A percentile compares a stretch with the other conserved stretches of the same genome.
phyloP scores from a whole-genome alignment of 2,329 filamentous ascomycete genomes.

The Fusarium chuoi region DNA sequence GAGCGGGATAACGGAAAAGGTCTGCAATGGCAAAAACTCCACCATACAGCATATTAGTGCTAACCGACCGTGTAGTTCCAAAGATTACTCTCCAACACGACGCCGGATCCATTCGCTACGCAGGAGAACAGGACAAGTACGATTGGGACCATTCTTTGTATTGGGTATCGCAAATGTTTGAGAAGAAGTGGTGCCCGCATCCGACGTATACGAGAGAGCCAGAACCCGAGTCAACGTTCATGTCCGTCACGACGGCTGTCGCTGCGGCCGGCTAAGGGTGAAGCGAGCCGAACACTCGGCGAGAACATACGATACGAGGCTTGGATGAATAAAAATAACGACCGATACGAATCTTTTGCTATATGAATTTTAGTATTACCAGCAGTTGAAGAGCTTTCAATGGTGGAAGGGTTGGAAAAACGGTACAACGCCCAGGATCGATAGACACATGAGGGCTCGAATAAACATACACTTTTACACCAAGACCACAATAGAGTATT shows the following conservation, averaged over 20 bases:
- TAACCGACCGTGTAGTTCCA: constrained; percentile 19
- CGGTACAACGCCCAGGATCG: background rate
- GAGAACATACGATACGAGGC: background rate
- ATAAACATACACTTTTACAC: background rate
- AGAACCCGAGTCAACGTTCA: background rate
- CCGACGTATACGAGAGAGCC: constrained; percentile 45
- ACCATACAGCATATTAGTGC: background rate
- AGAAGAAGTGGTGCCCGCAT: constrained; percentile 52
- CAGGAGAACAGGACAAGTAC: constrained; percentile 39
- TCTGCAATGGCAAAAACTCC: background rate
- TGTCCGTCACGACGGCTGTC: background rate
- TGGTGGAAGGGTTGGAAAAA: background rate
- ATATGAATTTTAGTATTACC: background rate
- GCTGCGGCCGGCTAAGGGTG: background rate
- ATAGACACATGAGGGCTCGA: background rate
- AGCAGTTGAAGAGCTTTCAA: background rate
- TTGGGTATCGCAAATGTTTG: constrained; percentile 60
- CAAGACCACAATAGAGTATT: background rate
- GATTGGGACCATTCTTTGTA: constrained; percentile 56
- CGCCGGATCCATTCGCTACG: constrained; percentile 20
- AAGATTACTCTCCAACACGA: background rate
- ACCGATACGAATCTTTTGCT: background rate
- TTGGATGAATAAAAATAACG: background rate
- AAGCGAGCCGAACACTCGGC: background rate
- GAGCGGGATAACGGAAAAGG: constrained; percentile 39